phyloP scores from a whole-genome alignment of 2,329 filamentous ascomycete species.

The Chaetothyriales sp. region DNA sequence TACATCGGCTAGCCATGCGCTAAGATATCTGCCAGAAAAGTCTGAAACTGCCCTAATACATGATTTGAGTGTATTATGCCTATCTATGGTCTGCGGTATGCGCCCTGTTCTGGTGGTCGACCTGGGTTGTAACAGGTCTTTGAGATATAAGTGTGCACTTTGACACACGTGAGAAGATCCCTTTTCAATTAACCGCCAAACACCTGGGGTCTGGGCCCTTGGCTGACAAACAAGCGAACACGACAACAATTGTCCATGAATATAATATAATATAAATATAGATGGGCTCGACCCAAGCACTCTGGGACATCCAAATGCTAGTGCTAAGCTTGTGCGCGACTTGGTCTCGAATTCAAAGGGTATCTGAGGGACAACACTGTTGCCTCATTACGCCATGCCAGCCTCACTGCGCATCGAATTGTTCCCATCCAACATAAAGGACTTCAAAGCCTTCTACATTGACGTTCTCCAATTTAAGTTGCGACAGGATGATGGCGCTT shows the following conservation, averaged over 20 bases:
- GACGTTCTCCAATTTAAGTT: constrained; percentile 9
- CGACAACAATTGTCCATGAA: background rate
- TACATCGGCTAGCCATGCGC: no score
- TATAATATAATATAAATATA: background rate
- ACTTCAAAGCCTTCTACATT: constrained; percentile 9
- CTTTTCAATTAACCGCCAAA: no score
- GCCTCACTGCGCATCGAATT: constrained; percentile 11
- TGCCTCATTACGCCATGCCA: constrained; percentile 3
- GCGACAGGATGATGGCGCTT: constrained; percentile 7
- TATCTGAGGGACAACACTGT: background rate
- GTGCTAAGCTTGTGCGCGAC: background rate
- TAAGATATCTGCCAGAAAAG: no score
- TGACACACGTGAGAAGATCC: no score
- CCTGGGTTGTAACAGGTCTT: no score
- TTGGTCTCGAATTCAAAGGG: background rate
- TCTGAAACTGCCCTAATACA: no score
- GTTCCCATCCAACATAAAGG: constrained; percentile 8
- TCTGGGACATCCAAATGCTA: background rate
- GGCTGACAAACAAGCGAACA: background rate
- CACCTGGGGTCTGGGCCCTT: no score
- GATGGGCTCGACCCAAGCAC: background rate
- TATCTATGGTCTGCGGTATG: no score
- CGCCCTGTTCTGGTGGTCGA: no score
- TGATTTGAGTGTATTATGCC: no score
- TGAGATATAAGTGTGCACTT: no score